Base-by-base conservation (phyloP, 345 rosid species). In the Nasturtium officinale region DNA sequence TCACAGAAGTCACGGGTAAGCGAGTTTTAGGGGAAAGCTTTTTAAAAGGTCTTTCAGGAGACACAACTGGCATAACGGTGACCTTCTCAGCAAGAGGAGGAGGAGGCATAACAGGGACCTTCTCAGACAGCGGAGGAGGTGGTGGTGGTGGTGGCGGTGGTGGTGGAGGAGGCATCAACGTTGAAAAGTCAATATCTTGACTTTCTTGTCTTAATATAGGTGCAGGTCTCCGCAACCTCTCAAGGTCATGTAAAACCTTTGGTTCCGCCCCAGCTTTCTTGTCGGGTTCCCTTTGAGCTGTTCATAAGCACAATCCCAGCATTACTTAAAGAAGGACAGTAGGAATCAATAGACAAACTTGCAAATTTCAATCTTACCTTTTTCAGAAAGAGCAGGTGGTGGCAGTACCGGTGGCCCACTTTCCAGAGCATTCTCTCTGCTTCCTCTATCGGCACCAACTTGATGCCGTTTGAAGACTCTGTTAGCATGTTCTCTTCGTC, bases 401-500 rank as follows among this genome's bases (percentile, higher is more conserved):
- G 87, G 85, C 62, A 35, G 75, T 52, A 26, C 82, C 6, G 75
- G 62, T 68, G 87, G 72, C 40, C 75, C 80, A 42, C 70, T 81
- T 63, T 82, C 88, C 61, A 79, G 73, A 52, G 78, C 73, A 67
- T 81, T 84, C 73, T 85, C 92, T 81, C 97, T 81, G 81, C 50
- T 81, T 74, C 87, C 96, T 80, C 75, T 83, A 65, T 84, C 81
- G 53, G 80, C 90, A 81, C 88, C 93, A 15, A 83, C 90, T 82
- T 81, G 90, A 79, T 87, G 90, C 71, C 65, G 74, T 82, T 86
- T 89, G 69, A 82, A 82, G 75, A 71, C 63, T 80, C 87, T 79
- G 30, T 71, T 80, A 50, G 72, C 72, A 42, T 77, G 87, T 65
- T 83, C 82, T 82, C 91, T 82, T 68, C 85, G 78, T 83, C 82